A percentile compares a stretch with the other conserved stretches of the same genome.
Evolutionary conservation across 768 basidiomycete genomes (phyloP).

Genomic region (Collybia nuda): DNA sequence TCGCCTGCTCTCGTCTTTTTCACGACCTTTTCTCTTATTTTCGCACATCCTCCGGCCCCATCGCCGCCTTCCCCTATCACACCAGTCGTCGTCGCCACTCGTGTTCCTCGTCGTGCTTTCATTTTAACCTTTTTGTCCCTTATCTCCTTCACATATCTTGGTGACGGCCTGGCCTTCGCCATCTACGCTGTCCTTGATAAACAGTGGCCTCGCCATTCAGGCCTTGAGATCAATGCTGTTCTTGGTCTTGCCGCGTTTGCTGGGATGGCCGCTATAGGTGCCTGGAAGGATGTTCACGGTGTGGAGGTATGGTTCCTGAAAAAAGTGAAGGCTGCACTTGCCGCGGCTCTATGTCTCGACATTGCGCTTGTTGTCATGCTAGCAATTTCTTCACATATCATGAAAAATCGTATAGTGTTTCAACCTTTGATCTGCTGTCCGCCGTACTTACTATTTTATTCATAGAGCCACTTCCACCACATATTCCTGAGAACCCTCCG

Average conservation of each 20-base stretch:
- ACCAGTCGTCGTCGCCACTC: slow-evolving; percentile 70
- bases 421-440: slow-evolving; percentile 6
- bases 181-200: slow-evolving; percentile 62
- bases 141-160: slow-evolving; percentile 67
- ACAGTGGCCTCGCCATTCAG: slow-evolving; percentile 62
- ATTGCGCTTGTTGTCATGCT: slow-evolving; percentile 57
- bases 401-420: slow-evolving; percentile 28
- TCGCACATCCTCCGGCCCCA: slow-evolving; percentile 44
- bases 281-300: slow-evolving; percentile 77
- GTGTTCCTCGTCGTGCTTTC: slow-evolving; percentile 70
- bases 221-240: slow-evolving; percentile 66
- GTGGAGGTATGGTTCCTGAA: slow-evolving; percentile 65
- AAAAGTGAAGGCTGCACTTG: slow-evolving; percentile 54
- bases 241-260: slow-evolving; percentile 70
- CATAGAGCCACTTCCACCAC: slow-evolving; percentile 16
- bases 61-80: slow-evolving; percentile 67
- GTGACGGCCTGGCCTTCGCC: slow-evolving; percentile 76
- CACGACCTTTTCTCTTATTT: slow-evolving; percentile 58
- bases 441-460: slow-evolving; percentile 10
- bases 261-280: slow-evolving; percentile 71
- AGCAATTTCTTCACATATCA: slow-evolving; percentile 37
- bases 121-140: slow-evolving; percentile 76
- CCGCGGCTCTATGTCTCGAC: slow-evolving; percentile 58
- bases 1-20: slow-evolving; percentile 70
- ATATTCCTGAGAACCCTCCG: slow-evolving; percentile 21